Evolutionary conservation across 306 rosid genomes (phyloP).

Genomic region (Benincasa hispida): DNA sequence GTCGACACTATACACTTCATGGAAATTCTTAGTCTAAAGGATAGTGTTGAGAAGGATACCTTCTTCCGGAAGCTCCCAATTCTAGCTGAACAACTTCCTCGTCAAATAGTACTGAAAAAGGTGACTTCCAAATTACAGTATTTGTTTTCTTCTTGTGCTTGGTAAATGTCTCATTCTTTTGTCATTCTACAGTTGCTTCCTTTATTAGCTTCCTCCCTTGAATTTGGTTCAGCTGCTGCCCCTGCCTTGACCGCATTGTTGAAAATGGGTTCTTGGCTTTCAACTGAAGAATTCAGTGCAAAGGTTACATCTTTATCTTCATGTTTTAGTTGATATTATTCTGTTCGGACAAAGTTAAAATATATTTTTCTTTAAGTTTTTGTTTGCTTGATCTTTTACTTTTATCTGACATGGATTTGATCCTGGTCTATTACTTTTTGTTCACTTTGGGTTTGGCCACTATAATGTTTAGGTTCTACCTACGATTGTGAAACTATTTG

Average conservation of each 20-base stretch:
- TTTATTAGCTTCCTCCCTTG: constrained; percentile 95
- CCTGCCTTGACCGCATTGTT: constrained; percentile 92
- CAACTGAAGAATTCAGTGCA: constrained; percentile 64
- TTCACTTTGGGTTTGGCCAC: constrained; percentile 10
- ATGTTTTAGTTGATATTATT: background rate
- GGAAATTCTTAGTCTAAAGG: constrained; percentile 96
- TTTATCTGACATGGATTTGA: constrained; percentile 8
- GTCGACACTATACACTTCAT: constrained; percentile 96
- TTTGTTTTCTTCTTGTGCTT: background rate
- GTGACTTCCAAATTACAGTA: constrained; percentile 18
- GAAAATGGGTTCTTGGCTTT: constrained; percentile 96
- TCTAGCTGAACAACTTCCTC: constrained; percentile 98
- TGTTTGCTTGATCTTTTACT: background rate
- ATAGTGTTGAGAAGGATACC: constrained; percentile 93
- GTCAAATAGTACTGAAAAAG: constrained; percentile 84
- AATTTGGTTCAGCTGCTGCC: constrained; percentile 98
- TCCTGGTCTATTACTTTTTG: constrained; percentile 4
- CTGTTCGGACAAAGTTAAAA: background rate
- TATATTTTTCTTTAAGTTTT: background rate
- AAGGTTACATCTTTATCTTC: constrained; percentile 35
- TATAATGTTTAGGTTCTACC: constrained; percentile 56
- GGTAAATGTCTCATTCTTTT: constrained; percentile 13
- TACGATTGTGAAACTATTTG: constrained; percentile 74
- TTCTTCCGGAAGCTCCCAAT: constrained; percentile 98
- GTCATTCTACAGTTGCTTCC: constrained; percentile 79